These are phyloP conservation scores for Bothriochloa decipiens DNA, from an alignment of 176 grass and related monocot species.

Conservation along the genomic window DNA sequence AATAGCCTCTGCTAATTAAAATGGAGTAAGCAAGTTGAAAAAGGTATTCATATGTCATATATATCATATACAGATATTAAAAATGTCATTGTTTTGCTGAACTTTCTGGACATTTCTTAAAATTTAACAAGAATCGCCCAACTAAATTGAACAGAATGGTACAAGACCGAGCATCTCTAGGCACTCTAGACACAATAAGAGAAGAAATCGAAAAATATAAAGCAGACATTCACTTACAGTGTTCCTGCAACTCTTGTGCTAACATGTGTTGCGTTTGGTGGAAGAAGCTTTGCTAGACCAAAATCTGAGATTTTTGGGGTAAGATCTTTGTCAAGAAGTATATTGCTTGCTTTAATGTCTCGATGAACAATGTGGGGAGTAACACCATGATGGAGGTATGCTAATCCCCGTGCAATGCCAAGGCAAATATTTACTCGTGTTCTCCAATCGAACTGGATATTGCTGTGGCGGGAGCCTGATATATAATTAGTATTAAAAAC, in stretches of 20 bases:
- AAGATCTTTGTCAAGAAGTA: constrained; percentile 76
- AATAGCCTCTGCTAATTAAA: constrained; percentile 71
- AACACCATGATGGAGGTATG: constrained; percentile 69
- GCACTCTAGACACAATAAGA: background rate
- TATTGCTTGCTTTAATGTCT: constrained; percentile 94
- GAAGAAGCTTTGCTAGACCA: constrained; percentile 78
- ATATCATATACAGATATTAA: constrained; percentile 13
- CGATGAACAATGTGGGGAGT: constrained; percentile 71
- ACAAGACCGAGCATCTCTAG: constrained; percentile 6
- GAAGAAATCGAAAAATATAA: constrained; percentile 7
- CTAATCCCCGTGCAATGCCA: constrained; percentile 64
- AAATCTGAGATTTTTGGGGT: constrained; percentile 83
- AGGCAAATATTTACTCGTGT: constrained; percentile 74
- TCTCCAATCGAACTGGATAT: constrained; percentile 73
- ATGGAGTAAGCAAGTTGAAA: constrained; percentile 34
- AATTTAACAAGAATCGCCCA: constrained; percentile 5
- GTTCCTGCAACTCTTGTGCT: constrained; percentile 88
- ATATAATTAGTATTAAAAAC: background rate
- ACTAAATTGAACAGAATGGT: constrained; percentile 4
- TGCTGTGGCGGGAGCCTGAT: constrained; percentile 59
- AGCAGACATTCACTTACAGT: constrained; percentile 57
- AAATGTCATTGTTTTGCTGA: constrained; percentile 13
- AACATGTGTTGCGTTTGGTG: constrained; percentile 68
- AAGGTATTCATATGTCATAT: constrained; percentile 16
- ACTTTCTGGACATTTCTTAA: constrained; percentile 15